These are phyloP conservation scores for Immersiella caudata DNA, from an alignment of 495 filamentous ascomycete genomes.

Conservation along the genomic window DNA sequence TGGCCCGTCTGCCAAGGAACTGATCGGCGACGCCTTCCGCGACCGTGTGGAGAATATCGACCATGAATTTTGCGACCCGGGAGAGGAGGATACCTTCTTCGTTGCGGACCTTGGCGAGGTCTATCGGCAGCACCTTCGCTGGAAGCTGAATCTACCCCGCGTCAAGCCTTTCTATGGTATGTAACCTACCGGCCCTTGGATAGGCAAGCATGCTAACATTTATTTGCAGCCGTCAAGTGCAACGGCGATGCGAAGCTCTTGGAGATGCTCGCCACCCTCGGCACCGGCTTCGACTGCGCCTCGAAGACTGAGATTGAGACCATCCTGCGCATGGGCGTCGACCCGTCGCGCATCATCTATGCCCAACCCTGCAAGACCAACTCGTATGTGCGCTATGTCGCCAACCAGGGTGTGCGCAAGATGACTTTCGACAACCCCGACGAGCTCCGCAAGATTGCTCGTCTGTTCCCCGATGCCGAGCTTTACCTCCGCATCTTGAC, in stretches of 20 bases:
- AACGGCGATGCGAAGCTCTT: conserved; percentile 92
- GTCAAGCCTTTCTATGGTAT: conserved; percentile 97
- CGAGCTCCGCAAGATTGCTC: conserved; percentile 96
- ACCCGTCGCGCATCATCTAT: conserved; percentile 94
- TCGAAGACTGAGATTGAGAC: conserved; percentile 96
- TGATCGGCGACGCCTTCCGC: conserved; percentile 81
- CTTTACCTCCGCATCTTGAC: conserved; percentile 92
- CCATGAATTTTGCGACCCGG: conserved; percentile 80
- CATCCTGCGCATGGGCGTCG: conserved; percentile 80
- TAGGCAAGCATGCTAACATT: conserved; percentile 11
- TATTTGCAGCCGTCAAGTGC: conserved; percentile 84
- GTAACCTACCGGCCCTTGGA: conserved; percentile 30
- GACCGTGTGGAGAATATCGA: conserved; percentile 79
- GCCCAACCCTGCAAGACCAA: conserved; percentile 99
- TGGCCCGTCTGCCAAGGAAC: conserved; percentile 48
- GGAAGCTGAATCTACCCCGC: conserved; percentile 90
- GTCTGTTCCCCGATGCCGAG: conserved; percentile 83
- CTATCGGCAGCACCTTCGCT: conserved; percentile 96
- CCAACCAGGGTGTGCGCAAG: conserved; percentile 82
- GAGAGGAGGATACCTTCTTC: conserved; percentile 96
- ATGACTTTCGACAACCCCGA: conserved; percentile 99
- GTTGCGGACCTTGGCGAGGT: conserved; percentile 98
- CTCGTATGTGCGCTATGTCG: conserved; percentile 90
- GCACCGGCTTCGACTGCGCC: conserved; percentile 97
- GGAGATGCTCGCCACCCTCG: conserved; percentile 80